Conservation (phyloP, 352 stramenopile genomes). For the Pythium aristosporum region DNA sequence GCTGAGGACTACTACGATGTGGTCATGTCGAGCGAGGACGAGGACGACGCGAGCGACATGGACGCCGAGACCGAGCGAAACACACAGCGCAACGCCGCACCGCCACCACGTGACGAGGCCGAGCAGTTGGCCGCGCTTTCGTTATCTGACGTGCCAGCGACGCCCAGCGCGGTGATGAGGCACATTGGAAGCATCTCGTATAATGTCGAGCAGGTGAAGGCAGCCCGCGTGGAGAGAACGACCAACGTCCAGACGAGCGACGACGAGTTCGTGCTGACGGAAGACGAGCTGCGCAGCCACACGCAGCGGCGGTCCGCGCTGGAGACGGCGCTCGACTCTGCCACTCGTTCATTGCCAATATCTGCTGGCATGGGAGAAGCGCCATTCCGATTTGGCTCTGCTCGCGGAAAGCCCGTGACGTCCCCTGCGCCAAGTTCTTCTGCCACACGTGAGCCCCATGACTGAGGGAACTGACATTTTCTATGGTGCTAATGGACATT, state of each 20-base stretch:
- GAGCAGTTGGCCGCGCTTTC: conserved; percentile 10
- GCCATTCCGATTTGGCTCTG: conserved; percentile 41
- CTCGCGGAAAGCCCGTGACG: conserved; percentile 1
- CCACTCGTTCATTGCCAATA: conserved; percentile 2
- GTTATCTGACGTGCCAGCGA: not conserved
- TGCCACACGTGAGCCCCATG: conserved; percentile 22
- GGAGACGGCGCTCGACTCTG: conserved; percentile 47
- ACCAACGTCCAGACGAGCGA: conserved; percentile 9
- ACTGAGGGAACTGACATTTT: conserved; percentile 1
- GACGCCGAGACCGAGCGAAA: conserved; percentile 28
- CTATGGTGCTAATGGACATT: not conserved
- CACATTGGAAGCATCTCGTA: conserved; percentile 26
- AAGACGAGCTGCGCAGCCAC: conserved; percentile 37
- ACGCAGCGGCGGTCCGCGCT: conserved; percentile 36
- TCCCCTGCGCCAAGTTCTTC: conserved; percentile 19
- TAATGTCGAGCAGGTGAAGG: not conserved
- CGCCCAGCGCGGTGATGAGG: conserved; percentile 8
- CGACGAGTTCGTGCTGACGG: conserved; percentile 42
- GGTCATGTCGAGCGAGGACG: conserved; percentile 58
- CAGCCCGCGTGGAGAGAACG: not conserved
- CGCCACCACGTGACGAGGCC: conserved; percentile 15
- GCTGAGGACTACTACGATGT: conserved; percentile 64
- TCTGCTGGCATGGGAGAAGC: conserved; percentile 22
- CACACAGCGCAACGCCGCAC: conserved; percentile 7
- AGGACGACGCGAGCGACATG: conserved; percentile 31